Conservation (phyloP, 2,329 filamentous ascomycete species). For the Escovopsis sp. region DNA sequence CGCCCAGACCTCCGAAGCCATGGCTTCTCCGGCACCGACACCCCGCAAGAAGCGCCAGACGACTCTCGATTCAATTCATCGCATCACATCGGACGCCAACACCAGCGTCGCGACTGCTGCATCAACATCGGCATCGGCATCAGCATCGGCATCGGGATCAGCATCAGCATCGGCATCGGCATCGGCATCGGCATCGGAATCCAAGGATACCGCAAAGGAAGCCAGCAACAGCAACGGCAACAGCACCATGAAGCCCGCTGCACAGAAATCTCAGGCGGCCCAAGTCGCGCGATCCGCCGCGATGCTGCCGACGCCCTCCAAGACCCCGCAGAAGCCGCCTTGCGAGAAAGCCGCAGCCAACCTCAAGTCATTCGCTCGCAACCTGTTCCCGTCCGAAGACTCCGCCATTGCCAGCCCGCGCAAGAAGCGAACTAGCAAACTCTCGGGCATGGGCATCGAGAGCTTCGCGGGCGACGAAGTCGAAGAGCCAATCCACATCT, state of each 20-base stretch:
- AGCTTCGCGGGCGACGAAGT: conserved; percentile 44
- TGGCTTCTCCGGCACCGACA: conserved; percentile 29
- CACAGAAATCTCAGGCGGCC: conserved; percentile 13
- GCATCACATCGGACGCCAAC: conserved; percentile 5
- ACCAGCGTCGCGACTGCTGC: too few species aligned
- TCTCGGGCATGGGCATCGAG: conserved; percentile 37
- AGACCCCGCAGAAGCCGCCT: conserved; percentile 56
- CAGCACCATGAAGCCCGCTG: too few species aligned
- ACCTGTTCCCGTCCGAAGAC: conserved; percentile 45
- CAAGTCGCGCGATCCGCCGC: conserved; percentile 23
- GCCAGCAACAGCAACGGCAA: too few species aligned
- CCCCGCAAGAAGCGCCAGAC: conserved; percentile 37
- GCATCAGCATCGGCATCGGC: conserved; percentile 23
- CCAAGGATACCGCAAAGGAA: conserved; percentile 10
- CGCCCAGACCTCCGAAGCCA: conserved; percentile 15
- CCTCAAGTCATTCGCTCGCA: conserved; percentile 42
- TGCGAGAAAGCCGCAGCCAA: conserved; percentile 34
- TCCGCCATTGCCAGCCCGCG: conserved; percentile 44
- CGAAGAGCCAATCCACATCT: conserved; percentile 52
- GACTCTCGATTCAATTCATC: conserved; percentile 32
- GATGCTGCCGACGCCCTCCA: conserved; percentile 65
- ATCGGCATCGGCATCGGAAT: conserved; percentile 20
- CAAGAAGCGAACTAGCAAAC: conserved; percentile 43
- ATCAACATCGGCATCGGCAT: too few species aligned
- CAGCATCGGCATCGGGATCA: conserved; percentile 16